Conservation (phyloP, 1,139 yeast species). For the Saccharomyces hybrid region DNA sequence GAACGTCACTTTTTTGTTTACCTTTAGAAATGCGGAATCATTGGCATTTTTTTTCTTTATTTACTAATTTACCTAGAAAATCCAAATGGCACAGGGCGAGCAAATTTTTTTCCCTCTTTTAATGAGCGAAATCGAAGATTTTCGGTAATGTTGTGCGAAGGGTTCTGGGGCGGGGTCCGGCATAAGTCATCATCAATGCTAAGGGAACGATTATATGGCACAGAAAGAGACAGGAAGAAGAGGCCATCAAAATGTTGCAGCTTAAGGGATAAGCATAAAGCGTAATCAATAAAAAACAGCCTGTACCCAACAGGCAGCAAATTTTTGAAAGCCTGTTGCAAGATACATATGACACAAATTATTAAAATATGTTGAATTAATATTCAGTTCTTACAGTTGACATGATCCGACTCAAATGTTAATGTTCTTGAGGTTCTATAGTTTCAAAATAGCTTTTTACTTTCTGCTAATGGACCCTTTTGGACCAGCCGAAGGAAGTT, state of each 20-base stretch:
- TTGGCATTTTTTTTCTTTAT: not conserved
- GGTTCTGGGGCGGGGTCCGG: not conserved
- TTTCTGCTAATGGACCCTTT: not conserved
- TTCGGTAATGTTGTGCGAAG: not conserved
- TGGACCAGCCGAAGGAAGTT: not conserved
- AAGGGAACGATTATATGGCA: not conserved
- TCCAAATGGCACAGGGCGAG: slow-evolving; percentile 1
- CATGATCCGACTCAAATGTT: not conserved
- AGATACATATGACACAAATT: not conserved
- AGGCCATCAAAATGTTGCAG: not conserved
- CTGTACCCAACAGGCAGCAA: not conserved
- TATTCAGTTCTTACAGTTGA: not conserved
- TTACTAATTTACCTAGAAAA: not conserved
- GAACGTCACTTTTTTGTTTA: not conserved
- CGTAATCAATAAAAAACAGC: not conserved
- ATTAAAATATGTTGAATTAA: not conserved
- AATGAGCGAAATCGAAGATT: not conserved
- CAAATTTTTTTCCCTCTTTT: not conserved
- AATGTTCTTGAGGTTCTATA: not conserved
- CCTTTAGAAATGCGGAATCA: not conserved
- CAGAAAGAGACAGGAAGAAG: not conserved
- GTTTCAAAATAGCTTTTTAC: not conserved
- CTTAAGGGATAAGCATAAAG: not conserved
- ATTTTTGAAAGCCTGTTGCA: not conserved
- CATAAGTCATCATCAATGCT: not conserved